Percentiles rank a stretch among this genome's conserved stretches.
Conservation (phyloP, 1,139 yeast species). For the Blastobotrys ciferrii region DNA sequence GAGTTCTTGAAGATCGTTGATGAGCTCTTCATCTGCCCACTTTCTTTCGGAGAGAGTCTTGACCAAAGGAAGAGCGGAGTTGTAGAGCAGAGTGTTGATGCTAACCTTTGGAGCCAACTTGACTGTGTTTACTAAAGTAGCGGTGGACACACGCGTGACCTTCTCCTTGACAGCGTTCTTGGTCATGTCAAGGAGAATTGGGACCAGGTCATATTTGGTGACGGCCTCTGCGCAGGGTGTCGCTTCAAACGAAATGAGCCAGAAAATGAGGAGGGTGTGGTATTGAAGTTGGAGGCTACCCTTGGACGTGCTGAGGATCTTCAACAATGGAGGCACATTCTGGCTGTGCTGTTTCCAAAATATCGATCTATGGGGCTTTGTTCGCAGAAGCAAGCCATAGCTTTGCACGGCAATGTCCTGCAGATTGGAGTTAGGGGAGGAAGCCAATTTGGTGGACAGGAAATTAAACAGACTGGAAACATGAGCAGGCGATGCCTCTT, state of each 20-base stretch:
- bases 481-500: constrained; percentile 28
- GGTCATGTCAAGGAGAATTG: constrained; percentile 60
- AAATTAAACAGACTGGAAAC: constrained; percentile 47
- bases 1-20: constrained; percentile 63
- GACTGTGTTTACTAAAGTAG: constrained; percentile 55
- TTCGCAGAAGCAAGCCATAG: constrained; percentile 58
- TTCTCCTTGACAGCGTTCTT: constrained; percentile 89
- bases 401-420: constrained; percentile 70
- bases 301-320: constrained; percentile 47
- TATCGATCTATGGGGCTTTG: constrained; percentile 55
- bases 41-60: constrained; percentile 77
- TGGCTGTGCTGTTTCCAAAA: constrained; percentile 54
- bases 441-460: constrained; percentile 45
- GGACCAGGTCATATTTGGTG: constrained; percentile 44
- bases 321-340: constrained; percentile 56
- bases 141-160: constrained; percentile 76
- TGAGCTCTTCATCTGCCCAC: constrained; percentile 92
- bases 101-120: constrained; percentile 41
- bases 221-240: constrained; percentile 54
- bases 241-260: constrained; percentile 79
- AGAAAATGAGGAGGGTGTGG: constrained; percentile 68
- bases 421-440: constrained; percentile 49
- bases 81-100: constrained; percentile 69
- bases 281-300: constrained; percentile 82
- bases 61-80: constrained; percentile 69